phyloP scores from a whole-genome alignment of 441 rosid genomes.

The Gossypium davidsonii region DNA sequence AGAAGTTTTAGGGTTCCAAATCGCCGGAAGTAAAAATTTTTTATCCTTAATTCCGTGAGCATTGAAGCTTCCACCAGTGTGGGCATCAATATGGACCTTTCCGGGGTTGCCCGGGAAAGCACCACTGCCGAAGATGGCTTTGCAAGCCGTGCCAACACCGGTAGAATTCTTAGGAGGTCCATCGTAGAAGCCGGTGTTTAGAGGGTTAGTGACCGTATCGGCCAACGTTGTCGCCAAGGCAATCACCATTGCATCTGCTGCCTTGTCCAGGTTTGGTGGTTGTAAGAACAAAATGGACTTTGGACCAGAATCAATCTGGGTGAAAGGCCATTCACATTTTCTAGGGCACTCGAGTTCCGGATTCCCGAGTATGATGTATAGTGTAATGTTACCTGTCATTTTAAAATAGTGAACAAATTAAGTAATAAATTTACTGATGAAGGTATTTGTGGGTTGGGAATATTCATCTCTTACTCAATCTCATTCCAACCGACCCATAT shows the following conservation, averaged over 20 bases:
- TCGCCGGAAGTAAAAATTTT: constrained; percentile 45
- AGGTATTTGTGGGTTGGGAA: too few species aligned
- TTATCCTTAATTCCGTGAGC: constrained; percentile 38
- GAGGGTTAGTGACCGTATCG: constrained; percentile 34
- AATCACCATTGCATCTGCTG: constrained; percentile 49
- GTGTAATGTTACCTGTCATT: constrained; percentile 19
- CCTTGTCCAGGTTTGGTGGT: constrained; percentile 52
- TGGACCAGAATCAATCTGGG: constrained; percentile 32
- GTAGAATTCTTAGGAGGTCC: neutral
- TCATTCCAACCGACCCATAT: too few species aligned
- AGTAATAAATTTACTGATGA: neutral
- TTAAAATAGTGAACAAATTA: neutral
- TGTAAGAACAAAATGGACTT: constrained; percentile 26
- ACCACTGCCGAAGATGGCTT: constrained; percentile 37
- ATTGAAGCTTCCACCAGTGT: constrained; percentile 42
- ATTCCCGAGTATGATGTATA: constrained; percentile 49
- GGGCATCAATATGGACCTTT: constrained; percentile 34
- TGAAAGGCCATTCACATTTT: constrained; percentile 61
- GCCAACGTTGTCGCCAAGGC: constrained; percentile 53
- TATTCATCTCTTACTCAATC: too few species aligned
- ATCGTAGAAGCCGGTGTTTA: constrained; percentile 20
- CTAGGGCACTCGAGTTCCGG: constrained; percentile 58
- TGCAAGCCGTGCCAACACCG: constrained; percentile 35
- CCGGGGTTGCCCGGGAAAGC: constrained; percentile 32
- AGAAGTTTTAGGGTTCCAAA: too few species aligned